Base-by-base conservation (phyloP, 805 yeast species). In the Myxozyma sirexii region DNA sequence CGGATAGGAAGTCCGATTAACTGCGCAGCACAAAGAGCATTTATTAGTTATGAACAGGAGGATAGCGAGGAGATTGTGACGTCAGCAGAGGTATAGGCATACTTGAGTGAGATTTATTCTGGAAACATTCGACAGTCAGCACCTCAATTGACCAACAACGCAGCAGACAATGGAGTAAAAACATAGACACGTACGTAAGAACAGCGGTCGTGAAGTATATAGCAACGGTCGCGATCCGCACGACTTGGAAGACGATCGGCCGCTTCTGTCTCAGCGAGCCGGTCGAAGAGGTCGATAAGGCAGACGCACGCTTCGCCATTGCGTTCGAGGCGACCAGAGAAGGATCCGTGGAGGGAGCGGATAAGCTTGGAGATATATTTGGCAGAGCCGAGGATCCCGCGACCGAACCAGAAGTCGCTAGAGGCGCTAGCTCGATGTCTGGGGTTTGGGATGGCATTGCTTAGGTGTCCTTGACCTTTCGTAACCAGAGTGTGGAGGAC, bases 1-100 rank as follows among this genome's bases (percentile, higher is more conserved):
- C 60, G 54, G 29, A 73, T 53, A 0, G 76, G 76, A 33, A 62
- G 64, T 4, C 75, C 75, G 15, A 73, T 23, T 8, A 67, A 54
- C 59, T 54, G 24, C 33, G 33, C 33, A 5, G 21, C 5, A 15
- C 13, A 48, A 48, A 35, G 45, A 45, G 27, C 45, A 43, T 3
- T 43, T 64, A 41, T 53, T 23, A 35, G n/a, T 23, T 24, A 24
- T 23, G 5, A n/a, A 35, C 6, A 26, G 29, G 12, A n/a, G n/a
- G n/a, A n/a, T n/a, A n/a, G n/a, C n/a, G n/a, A n/a, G n/a, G 12
- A n/a, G 45, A 27, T 6, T 13, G 7, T 41, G 42, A 10, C 21
- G 13, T 10, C 33, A 4, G 10, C 10, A 7, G 13, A 8, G 19
- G 29, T 13, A 44, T 4, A 33, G 1, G 39, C 54, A 27, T 17